A percentile compares a stretch with the other conserved stretches of the same genome.
Conservation (phyloP, 495 filamentous ascomycete genomes). For the Viridothelium virens region DNA sequence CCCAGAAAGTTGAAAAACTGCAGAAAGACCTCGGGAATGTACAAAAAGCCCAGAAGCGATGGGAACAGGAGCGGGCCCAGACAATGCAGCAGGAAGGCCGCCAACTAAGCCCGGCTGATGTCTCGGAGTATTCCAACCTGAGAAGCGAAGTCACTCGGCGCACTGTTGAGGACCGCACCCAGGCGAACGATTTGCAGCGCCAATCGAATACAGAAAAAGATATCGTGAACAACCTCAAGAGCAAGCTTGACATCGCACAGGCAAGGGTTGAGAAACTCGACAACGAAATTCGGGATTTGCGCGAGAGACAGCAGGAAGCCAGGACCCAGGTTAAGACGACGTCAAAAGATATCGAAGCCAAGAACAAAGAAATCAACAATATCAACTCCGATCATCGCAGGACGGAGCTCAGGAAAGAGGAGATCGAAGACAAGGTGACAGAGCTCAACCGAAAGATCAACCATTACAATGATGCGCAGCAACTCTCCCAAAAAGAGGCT, state of each 20-base stretch:
- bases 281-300: conserved; percentile 59
- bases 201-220: conserved; percentile 85
- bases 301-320: conserved; percentile 54
- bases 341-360: conserved; percentile 68
- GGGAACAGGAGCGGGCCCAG: conserved; percentile 80
- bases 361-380: conserved; percentile 83
- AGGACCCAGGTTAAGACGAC: conserved; percentile 56
- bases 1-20: conserved; percentile 55
- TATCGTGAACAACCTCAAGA: conserved; percentile 73
- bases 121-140: conserved; percentile 82
- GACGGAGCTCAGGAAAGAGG: conserved; percentile 68
- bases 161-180: conserved; percentile 70
- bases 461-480: conserved; percentile 72
- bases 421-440: conserved; percentile 83
- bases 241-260: conserved; percentile 72
- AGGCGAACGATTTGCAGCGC: conserved; percentile 73
- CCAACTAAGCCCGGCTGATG: conserved; percentile 74
- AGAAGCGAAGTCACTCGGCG: conserved; percentile 79
- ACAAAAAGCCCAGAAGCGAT: conserved; percentile 81
- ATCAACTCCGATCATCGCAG: conserved; percentile 77
- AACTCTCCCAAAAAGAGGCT: conserved; percentile 74
- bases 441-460: conserved; percentile 69
- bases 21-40: conserved; percentile 75
- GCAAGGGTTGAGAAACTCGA: conserved; percentile 65
- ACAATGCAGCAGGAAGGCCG: conserved; percentile 75